Base-by-base conservation (phyloP, 2,329 filamentous ascomycete genomes). In the Neonectria coccinea region DNA sequence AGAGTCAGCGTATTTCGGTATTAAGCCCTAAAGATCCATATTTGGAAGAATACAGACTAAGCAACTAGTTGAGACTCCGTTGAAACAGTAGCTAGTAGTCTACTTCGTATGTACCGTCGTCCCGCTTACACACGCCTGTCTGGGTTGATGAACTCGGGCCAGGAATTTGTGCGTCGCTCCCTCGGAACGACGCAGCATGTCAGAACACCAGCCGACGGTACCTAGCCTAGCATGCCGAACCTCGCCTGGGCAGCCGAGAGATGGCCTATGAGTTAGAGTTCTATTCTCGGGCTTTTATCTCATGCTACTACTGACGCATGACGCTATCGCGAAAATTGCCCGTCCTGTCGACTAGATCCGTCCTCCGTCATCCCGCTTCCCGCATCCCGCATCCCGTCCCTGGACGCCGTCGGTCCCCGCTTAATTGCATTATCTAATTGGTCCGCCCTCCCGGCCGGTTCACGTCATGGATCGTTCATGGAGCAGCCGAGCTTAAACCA, bases 401-500 rank as follows among this genome's bases (percentile, higher is more conserved):
- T 16, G 44, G 48, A 51, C 27, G 29, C 7, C 27, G 29, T 31
- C n/a, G n/a, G 39, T n/a, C 45, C 47, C 54, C 61, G 29, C 50
- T 41, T 42, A 50, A 51, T 44, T 5, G 12, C 47, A 33, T 9
- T 10, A 4, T 18, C 36, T 65, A 50, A 65, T 65, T 65, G 63
- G 63, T 12, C 44, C 18, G 42, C 20, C 20, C 16, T 33, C 10
- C 47, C 47, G 29, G 29, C 29, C 14, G 31, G 39, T 36, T 60
- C 59, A 65, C 62, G 62, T 65, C 62, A 65, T 65, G 52, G 45
- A 57, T 33, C 39, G 51, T 53, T 56, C 5, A 51, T 36, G 18
- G 22, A 50, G 55, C 55, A 59, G 55, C 61, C 64, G 56, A 66
- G 53, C 64, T 48, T 57, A 33, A 27, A 50, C 55, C 20, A 57